Evolutionary conservation across 2,329 filamentous ascomycete genomes (phyloP).

Genomic region (Sclerotiophoma versabilis): DNA sequence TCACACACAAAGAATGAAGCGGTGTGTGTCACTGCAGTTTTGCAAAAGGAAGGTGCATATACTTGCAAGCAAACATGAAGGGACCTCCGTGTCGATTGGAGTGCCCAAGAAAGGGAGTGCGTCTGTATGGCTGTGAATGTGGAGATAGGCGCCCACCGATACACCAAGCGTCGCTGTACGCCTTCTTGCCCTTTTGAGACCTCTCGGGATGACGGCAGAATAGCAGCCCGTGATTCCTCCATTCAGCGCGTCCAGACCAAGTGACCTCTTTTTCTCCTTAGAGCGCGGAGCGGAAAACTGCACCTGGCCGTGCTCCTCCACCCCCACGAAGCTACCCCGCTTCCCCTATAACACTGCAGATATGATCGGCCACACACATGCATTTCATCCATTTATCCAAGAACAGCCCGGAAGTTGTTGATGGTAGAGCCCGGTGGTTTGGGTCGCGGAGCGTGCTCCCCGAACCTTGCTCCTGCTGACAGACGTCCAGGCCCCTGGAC

Average conservation of each 20-base stretch:
- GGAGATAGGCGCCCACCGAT: conserved; percentile 14
- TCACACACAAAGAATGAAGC: not conserved
- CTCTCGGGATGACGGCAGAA: conserved; percentile 4
- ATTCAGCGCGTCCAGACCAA: not conserved
- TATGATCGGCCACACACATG: conserved; percentile 15
- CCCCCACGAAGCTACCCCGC: conserved; percentile 17
- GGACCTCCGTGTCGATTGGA: not conserved
- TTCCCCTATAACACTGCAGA: conserved; percentile 12
- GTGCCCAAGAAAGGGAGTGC: not conserved
- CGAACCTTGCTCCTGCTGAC: conserved; percentile 25
- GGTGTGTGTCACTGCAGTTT: conserved; percentile 17
- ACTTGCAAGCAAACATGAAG: not conserved
- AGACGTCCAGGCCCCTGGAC: conserved; percentile 18
- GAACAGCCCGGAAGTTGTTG: conserved; percentile 24
- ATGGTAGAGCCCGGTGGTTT: conserved; percentile 26
- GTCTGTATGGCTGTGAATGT: not conserved
- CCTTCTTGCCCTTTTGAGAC: not conserved
- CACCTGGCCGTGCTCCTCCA: conserved; percentile 7
- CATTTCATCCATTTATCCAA: conserved; percentile 20
- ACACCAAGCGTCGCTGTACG: not conserved
- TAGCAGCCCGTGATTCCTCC: conserved; percentile 7
- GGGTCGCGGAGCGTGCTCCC: conserved; percentile 33
- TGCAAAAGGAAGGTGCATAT: conserved; percentile 3
- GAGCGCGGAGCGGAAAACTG: conserved; percentile 14
- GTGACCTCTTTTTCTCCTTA: conserved; percentile 3